These are phyloP conservation scores for Raddia distichophylla DNA, from an alignment of 176 grass and related monocot species.

Conservation along the genomic window DNA sequence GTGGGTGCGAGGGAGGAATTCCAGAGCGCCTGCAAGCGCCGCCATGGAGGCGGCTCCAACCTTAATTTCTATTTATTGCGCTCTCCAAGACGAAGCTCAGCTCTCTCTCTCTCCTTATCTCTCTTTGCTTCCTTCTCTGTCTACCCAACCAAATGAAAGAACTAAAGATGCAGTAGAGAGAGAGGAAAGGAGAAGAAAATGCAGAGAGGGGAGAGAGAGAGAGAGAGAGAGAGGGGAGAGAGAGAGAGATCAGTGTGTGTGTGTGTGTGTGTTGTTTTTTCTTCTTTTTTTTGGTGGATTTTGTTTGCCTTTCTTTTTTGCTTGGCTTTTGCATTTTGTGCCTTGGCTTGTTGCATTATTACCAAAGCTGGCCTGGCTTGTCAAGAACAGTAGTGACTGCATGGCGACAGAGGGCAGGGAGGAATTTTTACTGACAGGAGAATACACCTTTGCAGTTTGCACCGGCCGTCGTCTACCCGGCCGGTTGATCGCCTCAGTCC, in stretches of 20 bases:
- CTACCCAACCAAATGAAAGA: slow-evolving; percentile 46
- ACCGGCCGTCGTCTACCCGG: slow-evolving; percentile 38
- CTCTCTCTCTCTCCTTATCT: slow-evolving; percentile 27
- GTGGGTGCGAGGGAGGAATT: slow-evolving; percentile 48
- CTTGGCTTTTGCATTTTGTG: slow-evolving; percentile 28
- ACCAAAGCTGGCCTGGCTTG: slow-evolving; percentile 28
- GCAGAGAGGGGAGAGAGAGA: slow-evolving; percentile 18
- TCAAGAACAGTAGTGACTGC: slow-evolving; percentile 55
- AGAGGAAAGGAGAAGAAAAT: slow-evolving; percentile 18
- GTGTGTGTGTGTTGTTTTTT: not conserved
- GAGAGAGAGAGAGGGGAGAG: slow-evolving; percentile 31
- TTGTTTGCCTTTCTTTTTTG: slow-evolving; percentile 34
- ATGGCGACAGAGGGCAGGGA: slow-evolving; percentile 46
- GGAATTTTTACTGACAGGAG: slow-evolving; percentile 62
- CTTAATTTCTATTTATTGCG: slow-evolving; percentile 84
- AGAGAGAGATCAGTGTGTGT: slow-evolving; percentile 19
- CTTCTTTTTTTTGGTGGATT: not conserved
- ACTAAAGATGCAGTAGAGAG: slow-evolving; percentile 10
- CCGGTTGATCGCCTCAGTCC: slow-evolving; percentile 7
- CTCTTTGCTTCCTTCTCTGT: slow-evolving; percentile 39
- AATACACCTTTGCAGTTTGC: slow-evolving; percentile 48
- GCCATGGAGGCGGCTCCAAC: slow-evolving; percentile 69
- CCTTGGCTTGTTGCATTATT: slow-evolving; percentile 42
- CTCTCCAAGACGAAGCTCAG: slow-evolving; percentile 30
- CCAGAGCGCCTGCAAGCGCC: slow-evolving; percentile 79